Base-by-base conservation (phyloP, 495 filamentous ascomycete species). In the Penicillium flavigenum region DNA sequence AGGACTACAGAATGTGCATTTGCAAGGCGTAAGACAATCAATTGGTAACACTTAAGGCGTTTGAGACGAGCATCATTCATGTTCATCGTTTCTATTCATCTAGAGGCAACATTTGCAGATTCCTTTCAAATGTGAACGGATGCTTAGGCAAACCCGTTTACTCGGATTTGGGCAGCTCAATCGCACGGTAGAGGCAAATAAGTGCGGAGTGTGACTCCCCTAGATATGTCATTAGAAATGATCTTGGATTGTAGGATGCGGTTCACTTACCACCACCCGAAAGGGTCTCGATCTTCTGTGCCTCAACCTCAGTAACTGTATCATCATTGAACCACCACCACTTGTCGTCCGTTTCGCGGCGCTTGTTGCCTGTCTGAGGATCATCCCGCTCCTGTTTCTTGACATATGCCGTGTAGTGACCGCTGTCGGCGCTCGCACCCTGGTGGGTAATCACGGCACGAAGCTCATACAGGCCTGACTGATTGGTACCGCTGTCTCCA, bases 241-340 rank as follows among this genome's bases (percentile, higher is more conserved):
- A 26, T 39, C 29, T 24, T 44, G 41, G 34, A 32, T 10, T 14
- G 8, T 48, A 16, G 16, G 10, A 39, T 39, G 2, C 6, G 38
- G 16, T 48, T 53, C 36, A 75, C 84, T 73, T 74, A 86, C 94
- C 94, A 67, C 94, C 94, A 59, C 94, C 94, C 51, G 91, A 81
- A 58, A 98, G 80, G 6, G 87, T 86, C 66, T 93, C 88, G 61
- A 98, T 95, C 77, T 94, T 96, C 63, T 96, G 91, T 9, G 83
- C 74, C 4, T 92, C 87, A 27, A 98, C 94, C 74, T 98, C 95
- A 39, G 88, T 84, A 11, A 98, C 95, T 72, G 93, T 96, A 66
- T 98, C 95, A 64, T 98, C 94, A 68, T 98, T 96, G 81, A 98
- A 98, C 92, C 94, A 98, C 91, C 94, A 98, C 94, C 94, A 98